Base-by-base conservation (phyloP, 352 stramenopile genomes). In the Elongisporangium senticosum region DNA sequence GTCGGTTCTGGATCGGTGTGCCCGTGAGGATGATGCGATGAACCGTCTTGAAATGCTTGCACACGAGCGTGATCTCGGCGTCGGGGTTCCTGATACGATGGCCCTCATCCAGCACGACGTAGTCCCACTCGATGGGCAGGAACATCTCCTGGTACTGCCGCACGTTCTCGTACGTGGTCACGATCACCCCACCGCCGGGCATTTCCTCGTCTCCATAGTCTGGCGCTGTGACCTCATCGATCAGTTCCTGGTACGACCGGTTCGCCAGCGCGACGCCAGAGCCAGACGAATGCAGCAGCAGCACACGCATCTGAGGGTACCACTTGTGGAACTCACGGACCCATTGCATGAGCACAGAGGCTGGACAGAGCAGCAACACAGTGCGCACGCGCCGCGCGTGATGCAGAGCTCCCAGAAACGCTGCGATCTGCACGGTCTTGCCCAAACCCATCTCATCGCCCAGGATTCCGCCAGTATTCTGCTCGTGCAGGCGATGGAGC, bases 21-120 rank as follows among this genome's bases (percentile, higher is more conserved):
- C 95, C 93, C 49, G 77, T 96, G 23, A 98, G 74, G 7, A 98
- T 90, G 26, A 98, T 79, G 17, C 96, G 87, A 65, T 98, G 91
- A 13, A 96, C 74, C 0, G 89, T 95, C 22, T 79, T 76, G 26
- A 98, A 63, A 58, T 93, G 77, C 61, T 99, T 98, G 73, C 93
- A 98, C 23, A 93, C 91, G 43, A 98, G 64, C 22, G 96, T 98
- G 49, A 99, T 96, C 65, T 98, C 93, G 8, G 96, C 95, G 57
- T 99, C 93, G 4, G 96, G 96, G 72, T 99, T 99, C 28, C 96
- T 83, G 62, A 99, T 99, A 53, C 97, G 97, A 73, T 99, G 97
- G 24, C 96, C 98, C 78, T 99, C 98, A 63, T 99, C 98, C 51
- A 99, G 81, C 14, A 99, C 86, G 28, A 98, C 90, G 62, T 99